Evolutionary conservation across 352 stramenopile genomes (phyloP), one percentile per base, ranked within the genome.

Genomic region (Phytopythium mirpurense): DNA sequence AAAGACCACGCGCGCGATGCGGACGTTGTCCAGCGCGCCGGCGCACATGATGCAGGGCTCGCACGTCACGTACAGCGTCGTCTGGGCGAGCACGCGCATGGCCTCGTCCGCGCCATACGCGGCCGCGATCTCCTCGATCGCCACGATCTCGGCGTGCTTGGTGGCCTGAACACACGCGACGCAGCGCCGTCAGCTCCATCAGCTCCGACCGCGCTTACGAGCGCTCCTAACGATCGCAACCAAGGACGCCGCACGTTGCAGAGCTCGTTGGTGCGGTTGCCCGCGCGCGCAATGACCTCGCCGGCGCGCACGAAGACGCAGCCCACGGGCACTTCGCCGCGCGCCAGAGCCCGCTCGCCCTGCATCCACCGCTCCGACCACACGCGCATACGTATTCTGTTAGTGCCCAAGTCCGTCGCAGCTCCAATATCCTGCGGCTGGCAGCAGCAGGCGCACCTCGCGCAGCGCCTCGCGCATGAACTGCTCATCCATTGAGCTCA

Each of bases 21-120:
- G 73, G 14, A 96, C 63, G 45, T 88, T 72, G 15, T 76, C 72
- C 18, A 98, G 66, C n/a, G 90, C 91, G 27, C 72, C 74, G 3
- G 92, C 90, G 44, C 92, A 98, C 92, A 98, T 98, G 57, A 98
- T 97, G 63, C 92, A 98, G 6, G 92, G 92, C 68, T 98, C 92
- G 35, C 88, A 96, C 10, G 92, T 98, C 38, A 98, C 91, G 59
- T 92, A 94, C 34, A 94, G 65, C 45, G 68, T 80, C 43, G 74
- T 84, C 27, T 86, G 56, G 2, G 70, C 64, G 29, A 94, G 63
- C 24, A 91, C 62, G 15, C 74, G 47, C 7, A 23, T 54, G 26
- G 80, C 68, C 23, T 72, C 45, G 8, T 72, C 62, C 3, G 21
- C 5, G 18, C 78, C 71, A 42, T 73, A 75, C 12, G 51, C 56